Conservation (phyloP, 177 flowering plant species). For the Vitis hybrid region DNA sequence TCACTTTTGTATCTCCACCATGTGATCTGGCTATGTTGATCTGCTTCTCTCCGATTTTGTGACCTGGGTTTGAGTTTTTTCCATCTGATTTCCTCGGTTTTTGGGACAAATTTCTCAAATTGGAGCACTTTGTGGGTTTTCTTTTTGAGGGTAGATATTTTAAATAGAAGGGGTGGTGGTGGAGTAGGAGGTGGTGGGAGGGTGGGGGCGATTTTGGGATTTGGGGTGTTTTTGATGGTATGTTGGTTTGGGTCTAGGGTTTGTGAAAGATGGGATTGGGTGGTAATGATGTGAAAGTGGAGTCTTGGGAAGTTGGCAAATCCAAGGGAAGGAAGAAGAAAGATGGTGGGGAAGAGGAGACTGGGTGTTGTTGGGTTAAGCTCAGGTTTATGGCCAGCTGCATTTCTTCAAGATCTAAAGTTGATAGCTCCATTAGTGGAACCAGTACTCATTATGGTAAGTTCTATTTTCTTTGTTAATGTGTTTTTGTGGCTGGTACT, state of each 20-base stretch:
- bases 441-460: conserved; percentile 45
- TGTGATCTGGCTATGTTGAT: conserved; percentile 13
- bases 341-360: conserved; percentile 18
- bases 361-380: conserved; percentile 59
- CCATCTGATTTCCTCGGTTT: neutral
- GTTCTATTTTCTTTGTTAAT: conserved; percentile 1
- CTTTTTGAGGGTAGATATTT: neutral
- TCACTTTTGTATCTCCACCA: neutral
- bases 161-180: neutral
- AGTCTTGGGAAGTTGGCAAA: conserved; percentile 34
- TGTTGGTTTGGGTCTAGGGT: conserved; percentile 18
- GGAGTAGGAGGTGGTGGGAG: conserved; percentile 1
- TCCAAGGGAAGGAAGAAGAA: conserved; percentile 16
- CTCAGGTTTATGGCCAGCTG: conserved; percentile 46
- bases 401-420: conserved; percentile 75
- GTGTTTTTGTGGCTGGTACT: neutral
- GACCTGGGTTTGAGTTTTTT: conserved; percentile 3
- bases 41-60: conserved; percentile 7
- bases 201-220: conserved; percentile 6
- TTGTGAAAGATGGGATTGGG: conserved; percentile 28
- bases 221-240: conserved; percentile 18
- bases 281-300: conserved; percentile 21
- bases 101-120: neutral
- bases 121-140: too few species aligned
- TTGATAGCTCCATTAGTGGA: conserved; percentile 64